Evolutionary conservation across 169 alveolate species (phyloP), one percentile per base, ranked within the genome.

Genomic region (Theileria parva): DNA sequence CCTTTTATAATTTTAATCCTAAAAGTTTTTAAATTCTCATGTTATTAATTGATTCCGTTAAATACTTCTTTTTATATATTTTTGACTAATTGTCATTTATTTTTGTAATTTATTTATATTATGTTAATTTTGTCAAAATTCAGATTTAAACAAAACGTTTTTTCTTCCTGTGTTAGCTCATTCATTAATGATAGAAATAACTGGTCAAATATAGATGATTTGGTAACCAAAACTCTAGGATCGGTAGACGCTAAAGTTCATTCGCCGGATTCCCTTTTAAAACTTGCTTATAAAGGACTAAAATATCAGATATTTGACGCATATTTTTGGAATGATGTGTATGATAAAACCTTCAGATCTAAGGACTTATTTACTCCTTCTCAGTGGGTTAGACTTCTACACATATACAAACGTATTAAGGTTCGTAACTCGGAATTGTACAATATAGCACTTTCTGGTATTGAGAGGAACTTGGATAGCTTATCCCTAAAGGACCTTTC

Each of bases 361-460:
- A 73, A 80, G 30, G 80, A 79, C n/a, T 74, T 74, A 15, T 76
- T 84, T 53, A 60, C 65, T 21, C 91, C 92, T 21, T 83, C 84
- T 55, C 91, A 90, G 61, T 79, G 91, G 89, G 88, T 89, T 4
- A 81, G 79, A 60, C 83, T 90, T 63, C 69, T 90, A 23, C 91
- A 90, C 76, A 77, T 84, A 66, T 90, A 78, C 85, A 90, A 87
- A 60, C 87, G 91, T 39, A 90, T 90, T 17, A 90, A 90, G 75
- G 76, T 86, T 37, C 77, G 86, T 63, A 87, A 90, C 51, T 65
- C 78, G 15, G 89, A 84, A 34, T 77, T 90, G 74, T 76, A 76
- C 66, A 85, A 90, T 57, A 53, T 81, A 12, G 89, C 88, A 51
- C 74, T 80, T 17, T 74, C 73, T 51, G 74, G 80, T 73, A 74